phyloP scores from a whole-genome alignment of 169 alveolate species.

The Eimeria praecox region DNA sequence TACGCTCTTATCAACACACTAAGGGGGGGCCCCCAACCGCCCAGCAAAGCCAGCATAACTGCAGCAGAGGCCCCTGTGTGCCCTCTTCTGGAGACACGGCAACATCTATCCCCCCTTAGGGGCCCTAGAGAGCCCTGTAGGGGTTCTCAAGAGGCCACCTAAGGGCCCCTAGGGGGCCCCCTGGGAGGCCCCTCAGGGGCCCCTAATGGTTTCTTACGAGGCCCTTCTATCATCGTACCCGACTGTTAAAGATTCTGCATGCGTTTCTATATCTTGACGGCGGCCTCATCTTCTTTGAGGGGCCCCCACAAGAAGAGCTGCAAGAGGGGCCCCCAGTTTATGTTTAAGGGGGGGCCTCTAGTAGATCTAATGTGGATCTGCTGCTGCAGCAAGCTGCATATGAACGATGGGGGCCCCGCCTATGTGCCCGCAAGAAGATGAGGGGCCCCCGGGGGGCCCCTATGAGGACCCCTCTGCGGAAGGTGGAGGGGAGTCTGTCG shows the following conservation, averaged over 20 bases:
- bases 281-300: background rate
- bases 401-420: constrained; percentile 41
- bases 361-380: background rate
- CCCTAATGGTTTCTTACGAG: no score
- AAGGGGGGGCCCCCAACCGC: background rate
- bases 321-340: constrained; percentile 34
- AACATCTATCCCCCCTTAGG: background rate
- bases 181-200: background rate
- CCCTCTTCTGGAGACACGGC: background rate
- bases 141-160: background rate
- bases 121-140: background rate
- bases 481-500: constrained; percentile 3
- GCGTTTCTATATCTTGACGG: background rate
- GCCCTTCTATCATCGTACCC: no score
- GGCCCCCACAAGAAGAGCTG: background rate
- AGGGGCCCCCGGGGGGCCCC: constrained; percentile 49
- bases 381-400: background rate
- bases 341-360: background rate
- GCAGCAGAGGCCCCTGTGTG: background rate
- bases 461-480: constrained; percentile 26
- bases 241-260: no score
- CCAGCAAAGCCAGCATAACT: background rate
- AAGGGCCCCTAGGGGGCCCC: background rate
- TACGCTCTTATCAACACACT: background rate
- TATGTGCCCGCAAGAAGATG: background rate